Base-by-base conservation (phyloP, 2,329 filamentous ascomycete species). In the Trichoderma simmonsii region DNA sequence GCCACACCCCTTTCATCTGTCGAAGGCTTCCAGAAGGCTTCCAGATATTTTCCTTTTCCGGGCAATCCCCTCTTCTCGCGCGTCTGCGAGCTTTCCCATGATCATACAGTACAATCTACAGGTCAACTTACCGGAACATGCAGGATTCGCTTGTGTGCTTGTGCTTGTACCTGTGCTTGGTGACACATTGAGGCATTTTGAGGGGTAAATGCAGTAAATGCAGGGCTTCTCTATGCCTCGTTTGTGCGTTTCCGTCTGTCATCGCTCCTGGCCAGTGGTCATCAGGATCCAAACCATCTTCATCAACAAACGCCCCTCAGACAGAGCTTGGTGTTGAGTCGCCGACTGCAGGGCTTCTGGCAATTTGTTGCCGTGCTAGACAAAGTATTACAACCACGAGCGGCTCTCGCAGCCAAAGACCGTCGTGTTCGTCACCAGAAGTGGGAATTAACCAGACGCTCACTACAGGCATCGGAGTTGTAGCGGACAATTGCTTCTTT, bases 11-110 rank as follows among this genome's bases (percentile, higher is more conserved):
- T 57, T 57, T 56, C 34, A 5, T 54, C 14, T 7, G 18, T 34
- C 11, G 15, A 69, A 51, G 26, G 30, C 15, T 69, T 69, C 66
- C 14, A 61, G 66, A 69, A 69, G 3, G 24, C 24, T 69, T 69
- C 66, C 36, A 51, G 56, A 51, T 43, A 39, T 26, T 28, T 69
- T 34, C 66, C 66, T 14, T 11, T 61, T 69, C 24, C 12, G 56
- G 66, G n/a, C 34, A 61, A 51, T 39, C 32, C 36, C 48, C 26
- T 30, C 62, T 54, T 18, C 39, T 34, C n/a, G 11, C 3, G 57
- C 18, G 18, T n/a, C 24, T 63, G 24, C 34, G 36, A 28, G 60
- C 57, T 60, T 21, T 21, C 28, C 57, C 30, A 21, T 60, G 18
- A 60, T 6, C 28, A 60, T 21, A 54, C 48, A 24, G n/a, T 21